phyloP scores from a whole-genome alignment of 306 rosid species.

The Astragalus glycyphyllos region DNA sequence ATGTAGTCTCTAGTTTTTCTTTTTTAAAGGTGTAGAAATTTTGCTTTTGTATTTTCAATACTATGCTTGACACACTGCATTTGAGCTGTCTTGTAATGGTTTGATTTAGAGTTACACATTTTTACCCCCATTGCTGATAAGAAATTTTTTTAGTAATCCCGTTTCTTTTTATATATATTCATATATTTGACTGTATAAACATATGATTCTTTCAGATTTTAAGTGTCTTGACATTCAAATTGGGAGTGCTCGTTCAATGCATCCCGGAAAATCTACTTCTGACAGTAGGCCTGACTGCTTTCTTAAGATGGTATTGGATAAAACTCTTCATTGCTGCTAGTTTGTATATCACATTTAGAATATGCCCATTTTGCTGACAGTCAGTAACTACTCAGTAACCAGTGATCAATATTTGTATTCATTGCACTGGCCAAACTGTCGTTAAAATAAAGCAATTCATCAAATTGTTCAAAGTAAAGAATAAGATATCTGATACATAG shows the following conservation, averaged over 20 bases:
- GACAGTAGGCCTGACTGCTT: conserved; percentile 75
- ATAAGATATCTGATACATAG: conserved; percentile 23
- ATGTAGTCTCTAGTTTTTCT: neutral
- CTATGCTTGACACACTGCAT: neutral
- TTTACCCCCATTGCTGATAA: conserved; percentile 3
- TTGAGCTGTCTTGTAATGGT: conserved; percentile 23
- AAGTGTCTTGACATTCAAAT: conserved; percentile 55
- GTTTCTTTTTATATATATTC: neutral
- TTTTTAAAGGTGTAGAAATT: neutral
- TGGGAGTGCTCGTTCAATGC: conserved; percentile 77
- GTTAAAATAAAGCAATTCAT: conserved; percentile 10
- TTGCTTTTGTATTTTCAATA: conserved; percentile 13
- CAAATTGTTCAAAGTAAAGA: neutral
- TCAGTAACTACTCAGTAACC: neutral
- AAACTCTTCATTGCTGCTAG: conserved; percentile 2
- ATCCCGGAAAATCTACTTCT: conserved; percentile 60
- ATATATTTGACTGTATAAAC: conserved; percentile 32
- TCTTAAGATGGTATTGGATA: conserved; percentile 77
- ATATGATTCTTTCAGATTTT: conserved; percentile 61
- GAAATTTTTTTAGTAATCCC: neutral
- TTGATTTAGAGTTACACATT: conserved; percentile 5
- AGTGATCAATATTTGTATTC: conserved; percentile 5
- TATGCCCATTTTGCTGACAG: conserved; percentile 13
- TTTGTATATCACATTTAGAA: neutral
- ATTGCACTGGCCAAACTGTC: conserved; percentile 16